Base-by-base conservation (phyloP, 345 rosid species). In the Eucalyptus virginea region DNA sequence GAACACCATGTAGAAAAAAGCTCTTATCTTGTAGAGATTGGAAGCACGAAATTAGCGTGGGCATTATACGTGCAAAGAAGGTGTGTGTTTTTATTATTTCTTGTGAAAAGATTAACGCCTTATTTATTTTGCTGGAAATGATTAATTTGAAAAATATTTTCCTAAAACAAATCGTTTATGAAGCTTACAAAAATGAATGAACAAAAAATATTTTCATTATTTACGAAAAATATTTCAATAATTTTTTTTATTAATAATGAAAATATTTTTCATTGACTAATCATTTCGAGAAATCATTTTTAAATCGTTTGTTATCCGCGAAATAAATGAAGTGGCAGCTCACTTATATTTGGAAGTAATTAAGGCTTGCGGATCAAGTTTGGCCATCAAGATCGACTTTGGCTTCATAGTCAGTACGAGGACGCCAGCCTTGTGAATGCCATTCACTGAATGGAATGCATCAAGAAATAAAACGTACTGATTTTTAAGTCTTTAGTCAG, bases 291-390 rank as follows among this genome's bases (percentile, higher is more conserved):
- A 67, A 67, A 67, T 2, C 4, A 67, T 67, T 69, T 72, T 5
- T 10, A 9, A 37, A 34, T 19, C 4, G 0, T 37, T 72, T 9
- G 4, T 72, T 34, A 34, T 72, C 21, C 1, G 0, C 0, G 0
- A 69, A 69, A 69, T 32, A 72, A 19, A 19, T 37, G 42, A 37
- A 72, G 23, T 6, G 4, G 6, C 0, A 4, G 2, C 45, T 72
- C 26, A 37, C 5, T 37, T 72, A 37, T 72, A 37, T 72, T 34
- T 34, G 81, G 40, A 37, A 34, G 45, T 72, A 37, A 37, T 37
- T 72, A 6, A 72, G 45, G 23, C 28, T 37, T 37, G 28, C 83
- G 23, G 45, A 37, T 37, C 28, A 10, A 42, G 45, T 37, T 72
- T 72, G 23, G 83, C 83, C 42, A 32, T 69, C 6, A 3, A 19